A percentile compares a stretch with the other conserved stretches of the same genome.
phyloP scores from a whole-genome alignment of 306 rosid species.

The Cicer cuneatum region DNA sequence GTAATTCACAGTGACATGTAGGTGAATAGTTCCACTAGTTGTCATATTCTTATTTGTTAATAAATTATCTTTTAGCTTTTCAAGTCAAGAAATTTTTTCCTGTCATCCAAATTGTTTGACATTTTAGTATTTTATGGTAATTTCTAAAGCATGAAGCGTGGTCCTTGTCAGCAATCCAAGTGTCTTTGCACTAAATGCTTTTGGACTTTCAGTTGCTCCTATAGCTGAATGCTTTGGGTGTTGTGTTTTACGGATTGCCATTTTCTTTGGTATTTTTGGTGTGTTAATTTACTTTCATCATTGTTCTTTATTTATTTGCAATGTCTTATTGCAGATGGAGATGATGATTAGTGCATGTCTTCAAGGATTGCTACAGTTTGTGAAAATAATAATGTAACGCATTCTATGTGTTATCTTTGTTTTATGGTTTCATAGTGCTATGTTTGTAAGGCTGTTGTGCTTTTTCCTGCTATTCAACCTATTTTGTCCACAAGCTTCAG shows the following conservation, averaged over 20 bases:
- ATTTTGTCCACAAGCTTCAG: conserved; percentile 43
- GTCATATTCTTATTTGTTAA: neutral
- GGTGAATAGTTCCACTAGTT: neutral
- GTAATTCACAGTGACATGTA: neutral
- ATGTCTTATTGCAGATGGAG: conserved; percentile 60
- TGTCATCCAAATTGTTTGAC: neutral
- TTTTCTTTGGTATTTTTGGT: conserved; percentile 1
- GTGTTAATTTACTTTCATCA: conserved; percentile 3
- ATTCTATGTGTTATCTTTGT: conserved; percentile 43
- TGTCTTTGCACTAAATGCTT: conserved; percentile 23
- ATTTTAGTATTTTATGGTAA: conserved; percentile 26
- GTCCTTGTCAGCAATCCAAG: neutral
- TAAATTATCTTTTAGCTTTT: conserved; percentile 22
- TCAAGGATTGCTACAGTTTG: conserved; percentile 39
- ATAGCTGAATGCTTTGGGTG: conserved; percentile 10
- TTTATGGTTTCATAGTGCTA: conserved; percentile 37
- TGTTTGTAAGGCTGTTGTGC: conserved; percentile 51
- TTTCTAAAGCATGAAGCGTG: conserved; percentile 12
- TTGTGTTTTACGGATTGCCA: conserved; percentile 37
- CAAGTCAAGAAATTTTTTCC: neutral
- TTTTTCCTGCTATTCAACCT: conserved; percentile 37
- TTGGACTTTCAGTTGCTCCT: conserved; percentile 27
- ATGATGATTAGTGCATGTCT: conserved; percentile 54
- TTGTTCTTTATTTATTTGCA: conserved; percentile 33
- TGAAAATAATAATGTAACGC: conserved; percentile 44